Evolutionary conservation across 129 eudicot species (phyloP).

Genomic region (Erigeron canadensis): DNA sequence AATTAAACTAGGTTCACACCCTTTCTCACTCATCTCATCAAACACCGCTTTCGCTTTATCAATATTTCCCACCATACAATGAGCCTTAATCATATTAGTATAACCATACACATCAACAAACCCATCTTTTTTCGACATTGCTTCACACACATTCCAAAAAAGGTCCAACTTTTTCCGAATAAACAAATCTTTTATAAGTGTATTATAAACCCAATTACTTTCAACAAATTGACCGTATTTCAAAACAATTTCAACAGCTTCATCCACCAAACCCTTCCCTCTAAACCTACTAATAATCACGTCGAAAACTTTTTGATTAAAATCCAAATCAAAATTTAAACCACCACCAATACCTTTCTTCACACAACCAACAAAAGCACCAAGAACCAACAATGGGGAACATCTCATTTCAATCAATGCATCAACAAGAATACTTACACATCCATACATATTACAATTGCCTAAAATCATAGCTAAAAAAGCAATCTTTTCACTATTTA

Average conservation of each 20-base stretch:
- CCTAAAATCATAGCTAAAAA: constrained; percentile 24
- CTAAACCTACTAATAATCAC: constrained; percentile 33
- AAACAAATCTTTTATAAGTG: constrained; percentile 32
- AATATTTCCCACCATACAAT: constrained; percentile 37
- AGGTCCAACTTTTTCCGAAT: constrained; percentile 29
- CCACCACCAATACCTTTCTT: neutral
- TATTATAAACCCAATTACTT: constrained; percentile 19
- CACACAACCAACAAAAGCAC: constrained; percentile 19
- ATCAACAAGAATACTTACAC: constrained; percentile 34
- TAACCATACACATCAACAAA: constrained; percentile 35
- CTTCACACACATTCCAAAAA: constrained; percentile 34
- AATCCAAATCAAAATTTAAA: neutral
- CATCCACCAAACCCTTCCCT: constrained; percentile 31
- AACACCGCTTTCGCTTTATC: constrained; percentile 30
- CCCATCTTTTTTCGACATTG: constrained; percentile 7
- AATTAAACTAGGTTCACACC: constrained; percentile 32
- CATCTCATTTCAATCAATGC: constrained; percentile 12
- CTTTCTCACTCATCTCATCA: constrained; percentile 30
- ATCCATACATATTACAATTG: constrained; percentile 29
- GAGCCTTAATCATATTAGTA: constrained; percentile 36
- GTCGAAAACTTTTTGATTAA: constrained; percentile 35
- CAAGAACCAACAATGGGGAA: constrained; percentile 3
- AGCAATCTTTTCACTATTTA: constrained; percentile 17
- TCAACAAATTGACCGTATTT: constrained; percentile 17
- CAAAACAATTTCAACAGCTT: constrained; percentile 30